These are phyloP conservation scores for Pseudogymnoascus sp. DNA, from an alignment of 2,329 filamentous ascomycete genomes.

Conservation along the genomic window DNA sequence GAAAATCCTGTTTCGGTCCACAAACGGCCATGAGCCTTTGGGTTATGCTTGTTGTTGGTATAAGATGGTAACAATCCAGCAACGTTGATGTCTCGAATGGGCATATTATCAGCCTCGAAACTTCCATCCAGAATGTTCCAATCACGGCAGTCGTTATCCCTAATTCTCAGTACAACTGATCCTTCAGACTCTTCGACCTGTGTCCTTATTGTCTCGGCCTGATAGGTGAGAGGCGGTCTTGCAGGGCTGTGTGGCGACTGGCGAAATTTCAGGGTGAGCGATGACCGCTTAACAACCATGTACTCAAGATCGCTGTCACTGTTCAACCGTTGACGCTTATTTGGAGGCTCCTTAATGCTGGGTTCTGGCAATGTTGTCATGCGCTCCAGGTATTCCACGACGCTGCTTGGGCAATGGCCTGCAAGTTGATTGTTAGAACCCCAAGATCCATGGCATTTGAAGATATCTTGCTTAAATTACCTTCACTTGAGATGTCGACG, in stretches of 20 bases:
- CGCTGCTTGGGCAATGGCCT: constrained; percentile 16
- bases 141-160: neutral
- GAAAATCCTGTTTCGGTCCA: constrained; percentile 24
- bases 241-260: constrained; percentile 17
- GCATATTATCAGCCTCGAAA: constrained; percentile 15
- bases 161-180: neutral
- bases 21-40: constrained; percentile 21
- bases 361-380: constrained; percentile 22
- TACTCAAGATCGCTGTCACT: constrained; percentile 14
- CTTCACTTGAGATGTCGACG: neutral
- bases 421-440: constrained; percentile 18
- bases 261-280: constrained; percentile 18
- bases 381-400: constrained; percentile 15
- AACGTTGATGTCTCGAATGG: constrained; percentile 20
- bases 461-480: neutral
- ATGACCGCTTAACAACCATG: constrained; percentile 22
- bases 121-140: constrained; percentile 16
- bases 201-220: constrained; percentile 7
- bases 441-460: constrained; percentile 12
- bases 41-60: constrained; percentile 18
- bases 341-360: neutral
- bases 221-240: constrained; percentile 18
- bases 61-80: constrained; percentile 20
- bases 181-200: neutral
- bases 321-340: neutral